Evolutionary conservation across 129 eudicot genomes (phyloP), one percentile per base, ranked within the genome.

Genomic region (Flaveria bidentis): DNA sequence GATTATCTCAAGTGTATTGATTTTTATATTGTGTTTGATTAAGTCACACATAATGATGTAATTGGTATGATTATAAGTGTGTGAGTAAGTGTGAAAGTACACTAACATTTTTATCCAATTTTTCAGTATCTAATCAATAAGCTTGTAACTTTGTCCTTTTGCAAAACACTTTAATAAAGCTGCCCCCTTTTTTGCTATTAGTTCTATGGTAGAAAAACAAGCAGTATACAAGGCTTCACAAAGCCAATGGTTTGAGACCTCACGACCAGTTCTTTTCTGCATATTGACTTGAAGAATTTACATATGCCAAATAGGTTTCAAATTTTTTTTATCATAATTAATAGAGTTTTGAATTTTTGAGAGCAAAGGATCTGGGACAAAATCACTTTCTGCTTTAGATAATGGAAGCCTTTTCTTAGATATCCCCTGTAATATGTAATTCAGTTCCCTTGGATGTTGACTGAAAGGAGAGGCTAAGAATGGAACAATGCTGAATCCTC

Each of bases 401-500:
- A 64, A 33, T 26, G 69, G 69, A 33, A 64, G 23, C 36, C 47
- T 64, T 64, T 64, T 30, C 12, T 15, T 64, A 14, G 45, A 33
- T 64, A 15, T 17, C 12, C 69, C 47, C 22, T 64, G 46, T 14
- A 33, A 30, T 42, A 22, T 41, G 42, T 69, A 46, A 42, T 23
- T 69, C 45, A 25, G 61, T 69, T 69, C 20, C 42, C 60, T 39
- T 22, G 56, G 36, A 25, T 69, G 23, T 69, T 6, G 28, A 13
- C 60, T 45, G 11, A 68, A 68, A 45, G 73, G 25, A 23, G 74
- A 49, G 60, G 44, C 14, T 30, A 23, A 47, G 57, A 51, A 69
- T 61, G 20, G 61, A 49, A 70, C 25, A 49, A 30, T 30, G 44
- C 15, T 5, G 16, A 16, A 47, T 70, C 74, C 74, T 70, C 74